These are phyloP conservation scores for Phoenix roebelenii DNA, from an alignment of 176 grass and related monocot genomes.

Conservation along the genomic window DNA sequence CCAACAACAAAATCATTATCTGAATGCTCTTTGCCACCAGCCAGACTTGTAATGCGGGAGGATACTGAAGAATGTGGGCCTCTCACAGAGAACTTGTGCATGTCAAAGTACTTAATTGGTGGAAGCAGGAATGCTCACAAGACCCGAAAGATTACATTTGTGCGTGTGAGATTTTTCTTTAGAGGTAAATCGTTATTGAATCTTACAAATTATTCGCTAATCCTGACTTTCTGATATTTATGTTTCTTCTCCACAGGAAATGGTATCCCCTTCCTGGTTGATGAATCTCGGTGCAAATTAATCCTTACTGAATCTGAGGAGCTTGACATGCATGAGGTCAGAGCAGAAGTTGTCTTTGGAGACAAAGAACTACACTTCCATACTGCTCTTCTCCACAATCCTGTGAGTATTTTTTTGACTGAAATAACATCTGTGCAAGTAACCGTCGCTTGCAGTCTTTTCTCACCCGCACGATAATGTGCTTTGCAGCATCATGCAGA, in stretches of 20 bases:
- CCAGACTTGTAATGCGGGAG: constrained; percentile 15
- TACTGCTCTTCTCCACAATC: constrained; percentile 27
- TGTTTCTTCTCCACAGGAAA: constrained; percentile 23
- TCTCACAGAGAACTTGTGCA: constrained; percentile 11
- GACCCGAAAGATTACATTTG: constrained; percentile 29
- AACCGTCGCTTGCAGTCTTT: not conserved
- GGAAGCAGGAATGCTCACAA: constrained; percentile 8
- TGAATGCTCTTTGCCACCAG: constrained; percentile 7
- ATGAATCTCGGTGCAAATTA: constrained; percentile 42
- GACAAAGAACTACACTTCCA: constrained; percentile 15
- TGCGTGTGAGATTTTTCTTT: constrained; percentile 25
- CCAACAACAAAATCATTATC: constrained; percentile 8
- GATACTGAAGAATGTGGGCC: constrained; percentile 13
- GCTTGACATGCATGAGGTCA: constrained; percentile 30
- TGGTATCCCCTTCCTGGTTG: constrained; percentile 16
- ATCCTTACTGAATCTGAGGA: constrained; percentile 24
- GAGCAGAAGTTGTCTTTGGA: constrained; percentile 20
- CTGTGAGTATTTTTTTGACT: constrained; percentile 24
- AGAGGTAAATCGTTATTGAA: constrained; percentile 12
- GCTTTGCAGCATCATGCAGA: constrained; percentile 38
- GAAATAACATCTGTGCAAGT: not conserved
- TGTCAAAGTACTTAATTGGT: constrained; percentile 2
- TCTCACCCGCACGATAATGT: constrained; percentile 14
- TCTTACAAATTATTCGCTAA: not conserved
- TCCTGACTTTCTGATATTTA: constrained; percentile 6